Evolutionary conservation across 2,329 filamentous ascomycete species (phyloP).

Genomic region (Sphaceloma murrayae): DNA sequence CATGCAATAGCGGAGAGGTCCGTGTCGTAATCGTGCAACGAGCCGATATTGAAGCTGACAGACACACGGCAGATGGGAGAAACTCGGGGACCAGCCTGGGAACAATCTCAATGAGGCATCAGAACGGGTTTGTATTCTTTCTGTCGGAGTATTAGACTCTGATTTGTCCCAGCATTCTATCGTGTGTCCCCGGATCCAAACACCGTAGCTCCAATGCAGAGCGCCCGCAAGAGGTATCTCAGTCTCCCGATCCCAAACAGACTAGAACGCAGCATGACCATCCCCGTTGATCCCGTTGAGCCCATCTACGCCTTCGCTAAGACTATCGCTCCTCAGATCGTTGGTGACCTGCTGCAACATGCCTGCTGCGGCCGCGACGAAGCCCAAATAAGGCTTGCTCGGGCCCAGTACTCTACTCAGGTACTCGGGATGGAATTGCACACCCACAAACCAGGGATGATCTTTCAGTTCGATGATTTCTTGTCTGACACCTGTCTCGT

Average conservation of each 20-base stretch:
- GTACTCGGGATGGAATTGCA: conserved; percentile 88
- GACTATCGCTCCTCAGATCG: conserved; percentile 17
- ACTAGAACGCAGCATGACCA: conserved; percentile 18
- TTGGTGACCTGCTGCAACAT: conserved; percentile 45
- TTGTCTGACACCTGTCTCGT: conserved; percentile 68
- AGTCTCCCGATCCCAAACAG: not conserved
- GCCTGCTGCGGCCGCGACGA: conserved; percentile 68
- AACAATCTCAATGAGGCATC: no score
- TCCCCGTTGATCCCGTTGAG: conserved; percentile 14
- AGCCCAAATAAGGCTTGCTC: conserved; percentile 69
- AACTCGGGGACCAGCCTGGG: no score
- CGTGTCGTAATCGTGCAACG: no score
- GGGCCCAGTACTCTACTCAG: conserved; percentile 64
- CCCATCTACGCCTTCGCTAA: conserved; percentile 12
- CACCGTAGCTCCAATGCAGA: no score
- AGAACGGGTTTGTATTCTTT: no score
- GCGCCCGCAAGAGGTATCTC: no score
- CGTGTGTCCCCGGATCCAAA: no score
- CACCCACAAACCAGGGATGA: conserved; percentile 75
- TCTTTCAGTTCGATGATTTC: conserved; percentile 74
- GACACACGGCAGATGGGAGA: no score
- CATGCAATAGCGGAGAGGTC: no score
- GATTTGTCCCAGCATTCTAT: no score
- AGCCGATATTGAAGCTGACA: no score
- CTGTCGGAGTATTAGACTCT: no score